Percentiles rank a stretch among this genome's conserved stretches.
These are phyloP conservation scores for Pisolithus albus DNA, from an alignment of 768 basidiomycete genomes.

Conservation along the genomic window DNA sequence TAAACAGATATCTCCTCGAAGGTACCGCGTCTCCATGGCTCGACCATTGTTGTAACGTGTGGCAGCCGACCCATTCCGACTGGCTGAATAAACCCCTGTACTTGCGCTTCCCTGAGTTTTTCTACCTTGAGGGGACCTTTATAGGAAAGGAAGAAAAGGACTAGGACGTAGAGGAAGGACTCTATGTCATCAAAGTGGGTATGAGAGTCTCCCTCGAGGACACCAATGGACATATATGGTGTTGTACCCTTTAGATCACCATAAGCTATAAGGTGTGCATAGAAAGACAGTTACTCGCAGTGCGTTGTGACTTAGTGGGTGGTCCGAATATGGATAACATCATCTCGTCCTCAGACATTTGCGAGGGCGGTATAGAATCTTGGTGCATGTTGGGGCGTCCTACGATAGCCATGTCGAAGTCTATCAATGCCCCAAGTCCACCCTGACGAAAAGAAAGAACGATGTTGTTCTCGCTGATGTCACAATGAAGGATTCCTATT, in stretches of 20 bases:
- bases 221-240: constrained; percentile 9
- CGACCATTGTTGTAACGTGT: neutral
- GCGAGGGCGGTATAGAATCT: neutral
- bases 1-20: no score
- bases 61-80: neutral
- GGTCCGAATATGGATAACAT: no score
- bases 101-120: neutral
- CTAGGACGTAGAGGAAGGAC: constrained; percentile 12
- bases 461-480: constrained; percentile 31
- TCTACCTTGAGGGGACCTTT: neutral
- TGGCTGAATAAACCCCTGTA: neutral
- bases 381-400: constrained; percentile 1
- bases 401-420: no score
- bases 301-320: neutral
- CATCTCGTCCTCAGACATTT: no score
- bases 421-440: constrained; percentile 21
- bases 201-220: constrained; percentile 1
- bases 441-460: constrained; percentile 16
- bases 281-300: neutral
- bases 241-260: neutral
- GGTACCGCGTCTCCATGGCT: neutral
- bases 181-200: constrained; percentile 11
- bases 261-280: neutral
- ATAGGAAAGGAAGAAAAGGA: constrained; percentile 12
- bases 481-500: constrained; percentile 24